Evolutionary conservation across 2,329 filamentous ascomycete genomes (phyloP), one percentile per base, ranked within the genome.

Genomic region (Dothideomycetes sp.): DNA sequence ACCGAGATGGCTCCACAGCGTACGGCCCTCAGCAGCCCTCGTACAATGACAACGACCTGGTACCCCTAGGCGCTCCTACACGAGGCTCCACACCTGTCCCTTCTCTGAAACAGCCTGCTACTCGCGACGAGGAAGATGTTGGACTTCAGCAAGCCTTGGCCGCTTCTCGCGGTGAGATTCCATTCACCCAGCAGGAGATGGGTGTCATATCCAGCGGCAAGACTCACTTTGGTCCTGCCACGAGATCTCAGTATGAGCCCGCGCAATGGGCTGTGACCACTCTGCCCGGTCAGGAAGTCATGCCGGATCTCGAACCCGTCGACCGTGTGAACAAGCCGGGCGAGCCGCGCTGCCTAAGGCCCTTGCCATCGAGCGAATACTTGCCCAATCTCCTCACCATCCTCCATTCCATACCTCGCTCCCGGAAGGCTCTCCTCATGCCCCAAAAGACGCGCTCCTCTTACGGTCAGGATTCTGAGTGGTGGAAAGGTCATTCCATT

Each of bases 401-500:
- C 42, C 63, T 77, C n/a, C 73, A 77, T 50, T 65, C 69, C 15
- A 77, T 80, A 40, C 75, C 76, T 3, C 57, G 72, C 19, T 71
- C 69, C 15, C 65, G 75, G 41, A 73, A 78, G 50, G 69, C 70
- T 7, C 60, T 80, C 8, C 54, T 79, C 10, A 53, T 67, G 31
- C 61, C 68, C n/a, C 58, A 60, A 5, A 56, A 65, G 18, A 49
- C 62, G 4, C 54, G 66, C 17, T 51, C 57, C 2, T 62, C 70
- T 42, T 80, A 80, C 48, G 73, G 72, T 32, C 55, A 68, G 38
- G 68, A 77, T 43, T 48, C 62, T 2, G 69, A 75, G 9, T 81
- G 77, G 77, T 81, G 77, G 76, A 72, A 69, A 48, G 77, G 77
- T 15, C 65, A 64, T 19, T 53, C 65, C 0, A 69, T 75, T 18